These are phyloP conservation scores for Isatis lusitanica DNA, from an alignment of 441 rosid species.

Conservation along the genomic window DNA sequence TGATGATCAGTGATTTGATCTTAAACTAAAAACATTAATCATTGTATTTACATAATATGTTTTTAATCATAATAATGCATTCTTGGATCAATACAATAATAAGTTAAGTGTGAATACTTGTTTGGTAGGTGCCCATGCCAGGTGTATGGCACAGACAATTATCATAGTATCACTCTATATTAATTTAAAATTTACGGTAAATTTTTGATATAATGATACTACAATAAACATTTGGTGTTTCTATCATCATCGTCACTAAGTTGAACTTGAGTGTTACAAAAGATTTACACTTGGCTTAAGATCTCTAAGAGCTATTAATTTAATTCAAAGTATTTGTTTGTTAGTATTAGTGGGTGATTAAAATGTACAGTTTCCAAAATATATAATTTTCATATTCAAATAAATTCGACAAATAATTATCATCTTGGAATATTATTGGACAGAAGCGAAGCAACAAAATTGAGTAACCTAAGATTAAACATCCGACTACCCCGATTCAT, in stretches of 20 bases:
- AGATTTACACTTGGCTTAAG: constrained; percentile 1
- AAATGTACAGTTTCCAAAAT: background rate
- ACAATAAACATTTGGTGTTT: background rate
- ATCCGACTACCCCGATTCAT: background rate
- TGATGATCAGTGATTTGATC: constrained; percentile 20
- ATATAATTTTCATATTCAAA: background rate
- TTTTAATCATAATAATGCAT: constrained; percentile 29
- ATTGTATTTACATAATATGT: constrained; percentile 17
- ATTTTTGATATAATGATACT: background rate
- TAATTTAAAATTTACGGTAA: background rate
- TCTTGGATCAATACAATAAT: constrained; percentile 33
- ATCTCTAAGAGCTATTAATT: background rate
- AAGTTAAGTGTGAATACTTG: constrained; percentile 20
- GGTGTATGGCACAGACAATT: constrained; percentile 18
- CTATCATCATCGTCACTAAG: background rate
- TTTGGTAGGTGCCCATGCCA: constrained; percentile 30
- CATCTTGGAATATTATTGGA: background rate
- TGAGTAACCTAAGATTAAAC: too few species aligned
- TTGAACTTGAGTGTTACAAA: constrained; percentile 1
- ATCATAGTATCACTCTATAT: constrained; percentile 6
- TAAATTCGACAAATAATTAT: background rate
- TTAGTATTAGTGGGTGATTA: background rate
- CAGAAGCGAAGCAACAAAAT: background rate
- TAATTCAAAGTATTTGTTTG: background rate
- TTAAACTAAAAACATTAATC: constrained; percentile 13